These are phyloP conservation scores for Podosphaera leucotricha DNA, from an alignment of 2,329 filamentous ascomycete species.

Conservation along the genomic window DNA sequence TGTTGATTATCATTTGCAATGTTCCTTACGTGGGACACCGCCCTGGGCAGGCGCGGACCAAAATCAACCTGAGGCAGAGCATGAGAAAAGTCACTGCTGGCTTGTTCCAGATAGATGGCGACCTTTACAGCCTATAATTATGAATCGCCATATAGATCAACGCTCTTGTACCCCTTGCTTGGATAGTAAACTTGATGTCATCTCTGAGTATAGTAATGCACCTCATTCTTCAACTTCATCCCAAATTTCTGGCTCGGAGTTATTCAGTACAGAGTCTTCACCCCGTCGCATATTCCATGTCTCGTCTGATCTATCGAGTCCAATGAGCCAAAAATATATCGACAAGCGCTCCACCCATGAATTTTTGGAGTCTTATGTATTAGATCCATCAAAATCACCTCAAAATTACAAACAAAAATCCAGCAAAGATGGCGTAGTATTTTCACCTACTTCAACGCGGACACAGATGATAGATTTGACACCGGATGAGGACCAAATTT, in stretches of 20 bases:
- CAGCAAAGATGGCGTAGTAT: background rate
- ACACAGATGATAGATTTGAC: background rate
- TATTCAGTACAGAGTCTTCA: background rate
- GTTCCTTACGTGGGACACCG: slow-evolving; percentile 28
- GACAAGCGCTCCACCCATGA: background rate
- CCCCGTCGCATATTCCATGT: background rate
- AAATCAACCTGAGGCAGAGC: slow-evolving; percentile 12
- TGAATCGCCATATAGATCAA: background rate
- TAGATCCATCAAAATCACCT: background rate
- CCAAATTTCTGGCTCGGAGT: background rate
- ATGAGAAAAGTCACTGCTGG: slow-evolving; percentile 16
- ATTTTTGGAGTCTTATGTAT: background rate
- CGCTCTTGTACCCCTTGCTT: background rate
- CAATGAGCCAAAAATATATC: background rate
- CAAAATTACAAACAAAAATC: background rate
- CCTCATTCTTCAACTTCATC: background rate
- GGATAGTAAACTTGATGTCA: background rate
- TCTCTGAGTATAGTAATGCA: background rate
- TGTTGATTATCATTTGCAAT: slow-evolving; percentile 33
- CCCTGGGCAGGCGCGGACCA: slow-evolving; percentile 25
- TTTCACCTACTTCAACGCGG: background rate
- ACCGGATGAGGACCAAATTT: too few species aligned
- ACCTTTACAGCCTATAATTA: background rate
- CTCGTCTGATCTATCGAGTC: background rate
- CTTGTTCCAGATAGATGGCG: slow-evolving; percentile 9